Evolutionary conservation across 805 yeast species (phyloP).

Genomic region (Starmerella cellae): DNA sequence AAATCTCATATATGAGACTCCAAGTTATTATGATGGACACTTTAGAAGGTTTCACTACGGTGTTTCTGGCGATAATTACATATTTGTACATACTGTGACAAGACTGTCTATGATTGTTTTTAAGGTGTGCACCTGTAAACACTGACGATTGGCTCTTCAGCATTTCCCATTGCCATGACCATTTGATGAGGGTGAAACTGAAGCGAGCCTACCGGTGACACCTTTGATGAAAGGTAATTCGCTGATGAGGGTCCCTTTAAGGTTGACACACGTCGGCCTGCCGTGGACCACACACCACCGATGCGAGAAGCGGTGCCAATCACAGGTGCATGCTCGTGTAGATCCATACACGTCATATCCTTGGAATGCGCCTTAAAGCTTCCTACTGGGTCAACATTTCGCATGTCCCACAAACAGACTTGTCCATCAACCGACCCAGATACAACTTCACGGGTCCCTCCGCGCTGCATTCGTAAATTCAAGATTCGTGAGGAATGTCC

Average conservation of each 20-base stretch:
- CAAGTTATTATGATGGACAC: too few relatives aligned
- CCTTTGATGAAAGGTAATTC: conserved; percentile 25
- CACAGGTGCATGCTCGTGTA: conserved; percentile 95
- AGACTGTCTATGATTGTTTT: too few relatives aligned
- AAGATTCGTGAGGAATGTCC: conserved; percentile 44
- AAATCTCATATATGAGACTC: too few relatives aligned
- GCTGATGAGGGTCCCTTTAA: conserved; percentile 30
- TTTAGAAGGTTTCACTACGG: too few relatives aligned
- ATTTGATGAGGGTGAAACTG: conserved; percentile 87
- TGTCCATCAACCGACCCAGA: conserved; percentile 69
- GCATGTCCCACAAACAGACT: conserved; percentile 82
- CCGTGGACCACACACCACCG: conserved; percentile 71
- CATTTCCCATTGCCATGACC: conserved; percentile 70
- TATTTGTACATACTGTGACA: too few relatives aligned
- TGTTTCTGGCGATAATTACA: too few relatives aligned
- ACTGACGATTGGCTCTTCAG: conserved; percentile 12
- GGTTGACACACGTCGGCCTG: conserved; percentile 58
- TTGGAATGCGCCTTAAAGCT: conserved; percentile 45
- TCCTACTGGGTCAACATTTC: conserved; percentile 52
- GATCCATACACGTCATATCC: conserved; percentile 53
- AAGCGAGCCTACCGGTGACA: conserved; percentile 47
- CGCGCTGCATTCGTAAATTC: conserved; percentile 89
- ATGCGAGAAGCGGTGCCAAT: conserved; percentile 76
- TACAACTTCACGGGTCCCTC: conserved; percentile 81
- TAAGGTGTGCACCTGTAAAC: conserved; percentile 11